Conservation (phyloP, 495 filamentous ascomycete genomes). For the Daldinia bambusicola region DNA sequence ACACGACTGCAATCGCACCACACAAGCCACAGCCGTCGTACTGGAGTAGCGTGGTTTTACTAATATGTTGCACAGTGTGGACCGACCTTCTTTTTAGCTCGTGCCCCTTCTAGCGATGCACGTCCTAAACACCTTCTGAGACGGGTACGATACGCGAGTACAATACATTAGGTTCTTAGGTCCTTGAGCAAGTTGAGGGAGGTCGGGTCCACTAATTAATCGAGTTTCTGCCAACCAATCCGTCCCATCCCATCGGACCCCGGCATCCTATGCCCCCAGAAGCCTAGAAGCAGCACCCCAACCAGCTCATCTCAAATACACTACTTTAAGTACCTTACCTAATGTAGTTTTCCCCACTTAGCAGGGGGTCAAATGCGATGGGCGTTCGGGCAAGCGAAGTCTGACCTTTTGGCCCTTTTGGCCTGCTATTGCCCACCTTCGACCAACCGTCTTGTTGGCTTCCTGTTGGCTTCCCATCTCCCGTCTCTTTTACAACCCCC, state of each 20-base stretch:
- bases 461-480: constrained; percentile 41
- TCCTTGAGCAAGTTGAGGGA: constrained; percentile 14
- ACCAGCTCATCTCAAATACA: constrained; percentile 20
- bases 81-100: background rate
- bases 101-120: background rate
- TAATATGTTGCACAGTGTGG: constrained; percentile 26
- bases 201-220: constrained; percentile 31
- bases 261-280: constrained; percentile 12
- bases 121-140: constrained; percentile 42
- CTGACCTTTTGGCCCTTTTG: constrained; percentile 9
- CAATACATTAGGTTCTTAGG: constrained; percentile 3
- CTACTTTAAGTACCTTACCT: too few species aligned
- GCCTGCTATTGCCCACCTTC: constrained; percentile 26
- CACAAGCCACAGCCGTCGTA: too few species aligned
- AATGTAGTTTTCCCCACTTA: constrained; percentile 28
- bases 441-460: constrained; percentile 33
- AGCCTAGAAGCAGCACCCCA: too few species aligned
- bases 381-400: constrained; percentile 13
- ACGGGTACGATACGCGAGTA: constrained; percentile 11
- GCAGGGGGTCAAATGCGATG: constrained; percentile 20
- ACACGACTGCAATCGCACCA: background rate
- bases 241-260: constrained; percentile 12
- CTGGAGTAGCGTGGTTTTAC: background rate
- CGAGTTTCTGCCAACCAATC: constrained; percentile 22
- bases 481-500: constrained; percentile 39